Conservation (phyloP, 305 asterid species). For the Rubia tinctorum region DNA sequence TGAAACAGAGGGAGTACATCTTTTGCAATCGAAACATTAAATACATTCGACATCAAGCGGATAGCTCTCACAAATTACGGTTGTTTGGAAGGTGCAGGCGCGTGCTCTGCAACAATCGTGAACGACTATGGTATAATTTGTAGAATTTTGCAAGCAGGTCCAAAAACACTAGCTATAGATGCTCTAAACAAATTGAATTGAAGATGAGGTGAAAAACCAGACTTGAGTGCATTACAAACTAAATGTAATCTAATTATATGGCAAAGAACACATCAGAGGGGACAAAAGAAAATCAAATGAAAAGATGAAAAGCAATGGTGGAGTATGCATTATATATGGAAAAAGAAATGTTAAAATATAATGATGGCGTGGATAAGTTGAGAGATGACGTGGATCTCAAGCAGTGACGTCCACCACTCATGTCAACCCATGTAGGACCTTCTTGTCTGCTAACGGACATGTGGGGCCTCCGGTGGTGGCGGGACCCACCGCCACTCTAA, state of each 20-base stretch:
- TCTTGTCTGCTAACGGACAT: constrained; percentile 21
- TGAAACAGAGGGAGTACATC: too few species aligned
- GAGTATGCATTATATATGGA: not conserved
- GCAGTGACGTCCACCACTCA: constrained; percentile 42
- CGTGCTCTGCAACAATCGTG: too few species aligned
- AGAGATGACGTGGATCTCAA: constrained; percentile 38
- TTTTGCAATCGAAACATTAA: too few species aligned
- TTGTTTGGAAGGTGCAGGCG: too few species aligned
- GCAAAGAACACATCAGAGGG: not conserved
- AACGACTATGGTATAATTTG: too few species aligned
- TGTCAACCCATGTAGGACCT: constrained; percentile 37
- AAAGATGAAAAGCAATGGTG: not conserved
- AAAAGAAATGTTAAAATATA: not conserved
- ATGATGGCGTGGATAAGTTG: constrained; percentile 30
- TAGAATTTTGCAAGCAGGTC: too few species aligned
- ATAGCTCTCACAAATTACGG: too few species aligned
- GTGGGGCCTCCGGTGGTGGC: constrained; percentile 11
- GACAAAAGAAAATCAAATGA: not conserved
- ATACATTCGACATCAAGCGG: too few species aligned
- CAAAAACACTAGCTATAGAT: too few species aligned
- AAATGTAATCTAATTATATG: not conserved
- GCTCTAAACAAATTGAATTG: too few species aligned
- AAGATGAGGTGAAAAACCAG: too few species aligned
- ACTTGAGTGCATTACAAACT: too few species aligned
- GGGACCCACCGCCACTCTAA: constrained; percentile 11